Percentiles rank a stretch among this genome's conserved stretches.
These are phyloP conservation scores for Sclerotinia minor DNA, from an alignment of 2,329 filamentous ascomycete genomes.

Conservation along the genomic window DNA sequence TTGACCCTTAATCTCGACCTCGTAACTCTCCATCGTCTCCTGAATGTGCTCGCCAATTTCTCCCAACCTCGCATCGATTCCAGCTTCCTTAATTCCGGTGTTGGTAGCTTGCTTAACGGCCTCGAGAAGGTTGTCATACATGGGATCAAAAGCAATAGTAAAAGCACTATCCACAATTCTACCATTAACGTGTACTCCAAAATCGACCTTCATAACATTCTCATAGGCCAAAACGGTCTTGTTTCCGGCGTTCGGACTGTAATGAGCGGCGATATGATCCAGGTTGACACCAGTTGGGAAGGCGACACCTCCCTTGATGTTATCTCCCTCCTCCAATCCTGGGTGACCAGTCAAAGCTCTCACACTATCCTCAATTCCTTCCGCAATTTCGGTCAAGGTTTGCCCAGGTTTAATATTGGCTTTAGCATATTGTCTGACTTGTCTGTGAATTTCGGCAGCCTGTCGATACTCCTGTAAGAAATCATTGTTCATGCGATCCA, in stretches of 20 bases:
- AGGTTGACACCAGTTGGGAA: slow-evolving; percentile 83
- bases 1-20: slow-evolving; percentile 55
- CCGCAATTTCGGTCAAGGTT: slow-evolving; percentile 76
- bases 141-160: slow-evolving; percentile 66
- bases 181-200: slow-evolving; percentile 70
- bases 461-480: slow-evolving; percentile 80
- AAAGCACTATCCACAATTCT: slow-evolving; percentile 72
- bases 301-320: slow-evolving; percentile 76
- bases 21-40: slow-evolving; percentile 63
- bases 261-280: slow-evolving; percentile 85
- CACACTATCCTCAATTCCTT: slow-evolving; percentile 83
- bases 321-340: slow-evolving; percentile 76
- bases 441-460: slow-evolving; percentile 84
- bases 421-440: slow-evolving; percentile 81
- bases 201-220: slow-evolving; percentile 74
- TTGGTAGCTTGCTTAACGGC: slow-evolving; percentile 70
- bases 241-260: slow-evolving; percentile 83
- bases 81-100: slow-evolving; percentile 81
- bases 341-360: slow-evolving; percentile 74
- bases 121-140: slow-evolving; percentile 66
- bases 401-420: slow-evolving; percentile 79
- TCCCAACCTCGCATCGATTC: slow-evolving; percentile 85
- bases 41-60: slow-evolving; percentile 60
- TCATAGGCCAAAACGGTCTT: slow-evolving; percentile 66
- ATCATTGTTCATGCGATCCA: slow-evolving; percentile 77